These are phyloP conservation scores for Geosmithia flava DNA, from an alignment of 2,329 filamentous ascomycete species.

Conservation along the genomic window DNA sequence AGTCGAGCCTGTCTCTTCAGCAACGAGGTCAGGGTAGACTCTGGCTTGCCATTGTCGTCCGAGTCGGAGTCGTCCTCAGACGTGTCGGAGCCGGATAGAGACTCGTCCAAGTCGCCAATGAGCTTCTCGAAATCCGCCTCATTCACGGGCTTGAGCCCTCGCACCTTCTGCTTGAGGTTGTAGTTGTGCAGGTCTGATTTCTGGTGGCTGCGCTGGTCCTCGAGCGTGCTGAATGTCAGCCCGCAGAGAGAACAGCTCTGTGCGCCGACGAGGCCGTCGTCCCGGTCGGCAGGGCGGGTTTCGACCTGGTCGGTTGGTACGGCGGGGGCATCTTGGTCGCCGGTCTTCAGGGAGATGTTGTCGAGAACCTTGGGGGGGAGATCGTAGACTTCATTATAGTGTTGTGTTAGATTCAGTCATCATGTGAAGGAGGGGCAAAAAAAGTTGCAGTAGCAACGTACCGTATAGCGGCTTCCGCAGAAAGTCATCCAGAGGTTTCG, in stretches of 20 bases:
- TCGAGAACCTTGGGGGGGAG: conserved; percentile 62
- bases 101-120: conserved; percentile 78
- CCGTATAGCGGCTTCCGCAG: conserved; percentile 39
- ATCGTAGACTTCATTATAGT: conserved; percentile 56
- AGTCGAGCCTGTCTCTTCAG: conserved; percentile 75
- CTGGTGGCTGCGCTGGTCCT: conserved; percentile 76
- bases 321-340: conserved; percentile 13
- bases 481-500: conserved; percentile 30
- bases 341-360: conserved; percentile 42
- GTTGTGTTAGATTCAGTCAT: background rate
- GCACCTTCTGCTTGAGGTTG: conserved; percentile 85
- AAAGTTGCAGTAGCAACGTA: conserved; percentile 7
- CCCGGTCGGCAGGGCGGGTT: conserved; percentile 12
- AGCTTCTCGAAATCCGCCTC: conserved; percentile 81
- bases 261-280: conserved; percentile 37
- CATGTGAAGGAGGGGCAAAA: background rate
- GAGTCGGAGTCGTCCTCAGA: conserved; percentile 58
- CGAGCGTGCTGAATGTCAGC: conserved; percentile 56
- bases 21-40: conserved; percentile 62
- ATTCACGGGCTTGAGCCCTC: conserved; percentile 57
- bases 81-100: conserved; percentile 76
- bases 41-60: conserved; percentile 55
- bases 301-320: conserved; percentile 7
- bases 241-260: conserved; percentile 75
- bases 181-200: conserved; percentile 88